Evolutionary conservation across 1,139 yeast genomes (phyloP), one percentile per base, ranked within the genome.

Genomic region (Debaryomyces coudertii): DNA sequence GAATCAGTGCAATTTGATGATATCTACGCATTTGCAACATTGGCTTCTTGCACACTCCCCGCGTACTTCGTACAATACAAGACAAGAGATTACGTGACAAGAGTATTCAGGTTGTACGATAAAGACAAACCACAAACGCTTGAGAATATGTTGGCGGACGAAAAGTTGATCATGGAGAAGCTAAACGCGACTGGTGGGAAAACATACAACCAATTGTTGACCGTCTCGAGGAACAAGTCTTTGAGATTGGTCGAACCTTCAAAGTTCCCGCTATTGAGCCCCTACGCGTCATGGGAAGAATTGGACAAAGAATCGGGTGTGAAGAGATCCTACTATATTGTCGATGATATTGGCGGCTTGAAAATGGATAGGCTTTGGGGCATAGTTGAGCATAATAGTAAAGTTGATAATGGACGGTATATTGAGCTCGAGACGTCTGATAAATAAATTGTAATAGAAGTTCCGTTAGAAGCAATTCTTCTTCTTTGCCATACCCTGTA

Each of bases 291-390:
- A 42, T 82, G 93, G 85, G 69, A 76, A 39, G 77, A 77, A 37
- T 58, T 54, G 11, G 77, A 76, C 31, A 60, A 66, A 5, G 66
- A 69, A 20, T 58, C 70, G 1, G 68, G 71, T 1, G 52, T 60
- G 38, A 66, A 57, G 47, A 68, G 73, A 50, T 66, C 69, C 30
- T 81, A 74, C 61, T 86, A 82, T 55, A 78, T 88, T 3, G 80
- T 77, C 7, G 95, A 88, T 58, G 85, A 87, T 53, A 73, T 86
- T 38, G 95, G 95, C 2, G 95, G 95, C 1, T 69, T 86, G 58
- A 82, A 82, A 53, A 88, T 88, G 96, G 95, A 88, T 56, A 69
- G 96, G 46, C 62, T 88, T 4, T 85, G 96, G 93, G 90, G 93
- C 1, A 78, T 87, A 14, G 80, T 86, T 4, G 95, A 88, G 62